Evolutionary conservation across 179 eudicot genomes (phyloP), one percentile per base, ranked within the genome.

Genomic region (Patellifolia procumbens): DNA sequence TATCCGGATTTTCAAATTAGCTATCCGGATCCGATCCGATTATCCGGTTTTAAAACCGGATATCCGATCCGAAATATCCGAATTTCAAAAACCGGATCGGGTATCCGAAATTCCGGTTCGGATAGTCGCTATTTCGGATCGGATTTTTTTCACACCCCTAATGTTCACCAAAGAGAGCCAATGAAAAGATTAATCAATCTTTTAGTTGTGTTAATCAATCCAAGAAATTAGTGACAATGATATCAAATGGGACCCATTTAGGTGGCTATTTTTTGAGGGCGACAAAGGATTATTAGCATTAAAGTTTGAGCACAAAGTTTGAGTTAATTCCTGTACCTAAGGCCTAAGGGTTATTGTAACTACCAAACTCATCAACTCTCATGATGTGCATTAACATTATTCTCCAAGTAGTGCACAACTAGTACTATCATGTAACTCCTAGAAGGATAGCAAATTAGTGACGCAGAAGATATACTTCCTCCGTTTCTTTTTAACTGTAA

Each of bases 201-300:
- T 61, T 11, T 59, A 46, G 6, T 75, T 32, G 62, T 49, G 35
- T 37, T 24, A 49, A 48, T 75, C 63, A 17, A 51, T 63, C 62
- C 34, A 76, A 56, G 31, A 66, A 20, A 24, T 49, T 6, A 51
- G 20, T 35, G 72, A 65, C 34, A 32, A 17, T 7, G 64, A 65
- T 72, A 51, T 39, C 5, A 32, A 75, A 15, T 31, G 31, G 79
- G 73, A 11, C 73, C 79, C 79, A 67, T 66, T 10, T 28, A 39
- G 7, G 37, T 64, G 72, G 72, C 72, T 75, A 39, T 65, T 49
- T 75, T 3, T 39, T 39, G 43, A 39, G 6, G 49, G 56, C 65
- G 72, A 63, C 48, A 75, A 75, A 75, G 9, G 19, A 24, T 32
- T 62, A 32, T 48, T 62, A 15, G 48, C 71, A 67, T 76, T 75